These are phyloP conservation scores for Saksenaea oblongispora DNA, from an alignment of 371 early-diverging fungal genomes.

Conservation along the genomic window DNA sequence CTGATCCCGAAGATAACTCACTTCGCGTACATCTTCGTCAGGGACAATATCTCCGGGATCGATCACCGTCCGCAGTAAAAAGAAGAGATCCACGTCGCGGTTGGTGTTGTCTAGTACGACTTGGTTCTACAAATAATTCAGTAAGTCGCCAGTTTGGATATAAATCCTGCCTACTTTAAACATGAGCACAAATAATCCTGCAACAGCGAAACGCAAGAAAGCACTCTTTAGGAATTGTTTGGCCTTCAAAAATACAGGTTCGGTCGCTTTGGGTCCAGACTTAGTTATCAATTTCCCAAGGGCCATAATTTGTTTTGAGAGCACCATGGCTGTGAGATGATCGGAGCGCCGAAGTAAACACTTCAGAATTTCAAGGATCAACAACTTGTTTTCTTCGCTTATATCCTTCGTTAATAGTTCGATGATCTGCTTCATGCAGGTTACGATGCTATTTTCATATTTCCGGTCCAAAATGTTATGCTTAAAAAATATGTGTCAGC, in stretches of 20 bases:
- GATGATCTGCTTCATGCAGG: conserved; percentile 50
- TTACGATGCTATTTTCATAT: conserved; percentile 43
- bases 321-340: conserved; percentile 60
- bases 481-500: conserved; percentile 17
- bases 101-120: conserved; percentile 37
- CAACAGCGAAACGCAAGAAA: conserved; percentile 61
- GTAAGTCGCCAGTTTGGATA: background rate
- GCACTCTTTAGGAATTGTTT: conserved; percentile 59
- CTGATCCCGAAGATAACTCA: conserved; percentile 58
- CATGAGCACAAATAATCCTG: conserved; percentile 62
- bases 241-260: conserved; percentile 57
- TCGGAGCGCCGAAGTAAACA: conserved; percentile 58
- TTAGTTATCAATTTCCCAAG: conserved; percentile 60
- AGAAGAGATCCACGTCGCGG: conserved; percentile 58
- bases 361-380: conserved; percentile 58
- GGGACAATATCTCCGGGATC: conserved; percentile 59
- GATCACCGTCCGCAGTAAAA: conserved; percentile 55
- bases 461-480: conserved; percentile 50
- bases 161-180: conserved; percentile 46
- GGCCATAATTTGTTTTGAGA: conserved; percentile 63
- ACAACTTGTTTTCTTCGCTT: conserved; percentile 62
- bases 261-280: conserved; percentile 39
- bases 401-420: conserved; percentile 47
- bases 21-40: conserved; percentile 47
- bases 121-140: conserved; percentile 39